phyloP scores from a whole-genome alignment of 768 basidiomycete species.

The Butyriboletus loyo region DNA sequence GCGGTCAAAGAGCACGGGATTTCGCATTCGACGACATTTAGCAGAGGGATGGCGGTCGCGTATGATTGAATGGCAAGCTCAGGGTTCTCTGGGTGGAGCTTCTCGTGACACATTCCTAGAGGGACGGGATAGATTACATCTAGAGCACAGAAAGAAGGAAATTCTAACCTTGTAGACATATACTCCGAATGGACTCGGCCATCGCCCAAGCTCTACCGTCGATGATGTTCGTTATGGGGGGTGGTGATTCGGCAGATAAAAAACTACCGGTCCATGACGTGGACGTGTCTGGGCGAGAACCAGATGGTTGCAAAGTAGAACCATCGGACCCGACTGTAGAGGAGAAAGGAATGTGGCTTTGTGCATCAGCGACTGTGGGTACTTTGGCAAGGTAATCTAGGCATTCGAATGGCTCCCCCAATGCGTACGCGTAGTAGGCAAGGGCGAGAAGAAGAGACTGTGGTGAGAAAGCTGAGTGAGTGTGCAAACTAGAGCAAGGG shows the following conservation, averaged over 20 bases:
- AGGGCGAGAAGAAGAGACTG: conserved; percentile 70
- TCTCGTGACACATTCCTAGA: conserved; percentile 76
- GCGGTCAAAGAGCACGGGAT: conserved; percentile 35
- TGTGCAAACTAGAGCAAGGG: not conserved
- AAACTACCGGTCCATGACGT: conserved; percentile 53
- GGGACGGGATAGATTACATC: not conserved
- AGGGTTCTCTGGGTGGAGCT: conserved; percentile 46
- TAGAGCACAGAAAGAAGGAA: not conserved
- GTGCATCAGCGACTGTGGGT: conserved; percentile 51
- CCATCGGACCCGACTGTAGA: conserved; percentile 42
- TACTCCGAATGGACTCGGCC: conserved; percentile 68
- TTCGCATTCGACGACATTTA: conserved; percentile 48
- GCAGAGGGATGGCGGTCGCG: conserved; percentile 49
- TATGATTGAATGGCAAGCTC: conserved; percentile 57
- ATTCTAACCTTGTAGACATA: conserved; percentile 71
- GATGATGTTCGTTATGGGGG: conserved; percentile 50
- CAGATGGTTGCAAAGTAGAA: conserved; percentile 36
- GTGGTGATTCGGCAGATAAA: conserved; percentile 38
- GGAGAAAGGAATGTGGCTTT: conserved; percentile 47
- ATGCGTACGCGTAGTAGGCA: conserved; percentile 79
- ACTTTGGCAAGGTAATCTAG: conserved; percentile 56
- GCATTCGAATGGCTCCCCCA: conserved; percentile 63
- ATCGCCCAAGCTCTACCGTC: conserved; percentile 74
- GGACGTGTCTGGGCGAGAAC: conserved; percentile 36
- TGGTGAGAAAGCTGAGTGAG: conserved; percentile 8